Base-by-base conservation (phyloP, 441 rosid genomes). In the Pelargonium hybrid region DNA sequence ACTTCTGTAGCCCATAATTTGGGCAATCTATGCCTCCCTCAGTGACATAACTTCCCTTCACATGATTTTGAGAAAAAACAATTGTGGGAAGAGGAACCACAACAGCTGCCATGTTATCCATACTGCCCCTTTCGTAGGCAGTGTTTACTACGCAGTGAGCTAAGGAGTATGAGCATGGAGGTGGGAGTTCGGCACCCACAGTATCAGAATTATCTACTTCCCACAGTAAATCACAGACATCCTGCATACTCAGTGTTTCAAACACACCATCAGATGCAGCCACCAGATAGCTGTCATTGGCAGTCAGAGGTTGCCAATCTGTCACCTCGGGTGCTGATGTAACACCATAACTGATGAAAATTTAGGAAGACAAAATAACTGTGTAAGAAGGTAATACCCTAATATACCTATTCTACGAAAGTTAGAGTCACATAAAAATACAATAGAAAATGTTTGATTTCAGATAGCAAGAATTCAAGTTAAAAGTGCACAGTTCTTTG, bases 251-350 rank as follows among this genome's bases (percentile, higher is more conserved):
- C 83, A 88, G 69, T 75, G 86, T 88, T 80, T 91, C 98, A 82
- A 93, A 91, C 76, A 93, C 73, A 66, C 98, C 98, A 86, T 93
- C 98, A 21, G 98, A 84, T 73, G 95, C 96, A 76, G 84, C 95
- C 67, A 93, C 93, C 79, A 93, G 80, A 82, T 86, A 93, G 73
- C 91, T 88, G 82, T 93, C 93, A 74, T 88, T 93, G 69, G 80
- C 76, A 67, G 82, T 67, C 57, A 93, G 78, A 77, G 86, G 82
- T 74, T 83, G 88, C 96, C 98, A 93, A 76, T 88, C 93, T 69
- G 82, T 84, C 77, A 93, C 90, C 85, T 93, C 97, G 1, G 98
- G 98, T 73, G 84, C 84, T 69, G 98, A 86, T 73, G 87, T 93
- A 73, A 93, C 97, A 71, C 98, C 98, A 69, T 82, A 91, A 67